phyloP scores from a whole-genome alignment of 345 rosid species.

The Moricandia moricandioides region DNA sequence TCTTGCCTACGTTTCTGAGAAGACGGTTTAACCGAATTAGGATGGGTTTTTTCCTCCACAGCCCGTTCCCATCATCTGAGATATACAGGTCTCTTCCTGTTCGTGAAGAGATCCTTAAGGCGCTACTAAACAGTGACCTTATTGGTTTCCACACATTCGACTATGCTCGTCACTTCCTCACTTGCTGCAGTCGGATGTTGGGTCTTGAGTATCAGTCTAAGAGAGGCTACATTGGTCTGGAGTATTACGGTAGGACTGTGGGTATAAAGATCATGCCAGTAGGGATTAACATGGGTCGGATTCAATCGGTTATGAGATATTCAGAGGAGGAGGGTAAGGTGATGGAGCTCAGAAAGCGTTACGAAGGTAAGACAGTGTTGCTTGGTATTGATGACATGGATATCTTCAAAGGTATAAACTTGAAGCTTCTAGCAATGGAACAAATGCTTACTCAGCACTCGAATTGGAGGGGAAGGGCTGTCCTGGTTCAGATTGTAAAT shows the following conservation, averaged over 20 bases:
- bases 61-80: conserved; percentile 43
- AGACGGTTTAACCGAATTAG: conserved; percentile 41
- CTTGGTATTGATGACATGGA: conserved; percentile 44
- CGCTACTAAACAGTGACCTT: conserved; percentile 40
- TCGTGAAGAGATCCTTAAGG: conserved; percentile 43
- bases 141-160: conserved; percentile 63
- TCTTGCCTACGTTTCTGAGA: conserved; percentile 38
- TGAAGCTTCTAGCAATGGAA: conserved; percentile 43
- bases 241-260: conserved; percentile 43
- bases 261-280: conserved; percentile 47
- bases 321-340: conserved; percentile 41
- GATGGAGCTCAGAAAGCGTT: conserved; percentile 36
- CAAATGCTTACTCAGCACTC: conserved; percentile 41
- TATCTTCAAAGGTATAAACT: conserved; percentile 40
- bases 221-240: conserved; percentile 45
- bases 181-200: conserved; percentile 44
- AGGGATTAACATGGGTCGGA: conserved; percentile 42
- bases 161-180: conserved; percentile 69
- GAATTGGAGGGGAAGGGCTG: conserved; percentile 43
- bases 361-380: conserved; percentile 39
- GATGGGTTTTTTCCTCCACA: conserved; percentile 43
- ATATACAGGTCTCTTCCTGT: conserved; percentile 42
- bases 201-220: conserved; percentile 43
- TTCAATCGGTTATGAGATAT: conserved; percentile 41
- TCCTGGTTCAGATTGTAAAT: conserved; percentile 41